phyloP scores from a whole-genome alignment of 345 rosid species.

The Noccaea caerulescens region DNA sequence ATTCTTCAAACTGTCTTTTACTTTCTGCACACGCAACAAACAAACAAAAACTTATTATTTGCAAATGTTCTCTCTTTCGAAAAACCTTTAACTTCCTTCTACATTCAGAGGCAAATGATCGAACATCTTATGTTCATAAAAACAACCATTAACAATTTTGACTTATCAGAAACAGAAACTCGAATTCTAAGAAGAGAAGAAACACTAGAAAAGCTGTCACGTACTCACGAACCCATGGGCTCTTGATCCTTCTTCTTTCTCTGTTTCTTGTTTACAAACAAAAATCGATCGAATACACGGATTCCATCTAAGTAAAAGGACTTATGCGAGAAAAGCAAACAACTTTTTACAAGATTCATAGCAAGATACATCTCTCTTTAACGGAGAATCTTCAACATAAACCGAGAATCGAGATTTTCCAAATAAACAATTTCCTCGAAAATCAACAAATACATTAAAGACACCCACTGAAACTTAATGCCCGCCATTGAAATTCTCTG shows the following conservation, averaged over 20 bases:
- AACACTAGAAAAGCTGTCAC: not conserved
- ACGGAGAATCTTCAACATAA: not conserved
- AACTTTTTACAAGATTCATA: not conserved
- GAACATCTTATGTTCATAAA: not conserved
- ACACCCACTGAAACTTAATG: not conserved
- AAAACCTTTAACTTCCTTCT: not conserved
- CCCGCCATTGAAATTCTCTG: not conserved
- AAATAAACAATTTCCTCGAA: not conserved
- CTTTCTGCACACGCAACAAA: not conserved
- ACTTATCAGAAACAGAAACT: not conserved
- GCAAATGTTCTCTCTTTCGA: not conserved
- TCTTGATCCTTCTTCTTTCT: not conserved
- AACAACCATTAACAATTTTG: not conserved
- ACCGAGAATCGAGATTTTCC: not conserved
- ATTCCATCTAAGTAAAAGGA: not conserved
- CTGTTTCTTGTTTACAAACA: not conserved
- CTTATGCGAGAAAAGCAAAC: not conserved
- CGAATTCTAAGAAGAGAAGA: not conserved
- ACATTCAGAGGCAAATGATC: not conserved
- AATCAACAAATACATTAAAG: not conserved
- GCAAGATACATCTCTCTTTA: not conserved
- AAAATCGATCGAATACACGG: not conserved
- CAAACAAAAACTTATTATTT: not conserved
- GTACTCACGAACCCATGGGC: not conserved
- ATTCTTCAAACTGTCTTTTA: not conserved